A percentile compares a stretch with the other conserved stretches of the same genome.
phyloP scores from a whole-genome alignment of 2,329 filamentous ascomycete species.

The Exophiala bonariae region DNA sequence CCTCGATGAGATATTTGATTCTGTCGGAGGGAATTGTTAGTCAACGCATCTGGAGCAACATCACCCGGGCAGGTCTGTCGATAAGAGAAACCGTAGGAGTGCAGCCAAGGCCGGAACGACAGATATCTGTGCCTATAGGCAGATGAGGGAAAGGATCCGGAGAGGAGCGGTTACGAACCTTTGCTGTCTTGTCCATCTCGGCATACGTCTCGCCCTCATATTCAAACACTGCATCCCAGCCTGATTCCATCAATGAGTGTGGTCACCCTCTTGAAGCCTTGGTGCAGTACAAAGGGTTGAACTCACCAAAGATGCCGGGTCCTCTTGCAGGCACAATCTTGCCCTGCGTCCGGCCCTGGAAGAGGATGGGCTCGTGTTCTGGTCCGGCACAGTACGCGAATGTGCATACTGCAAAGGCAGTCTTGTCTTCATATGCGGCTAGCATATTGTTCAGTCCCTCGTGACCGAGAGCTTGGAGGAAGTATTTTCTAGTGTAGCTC shows the following conservation, averaged over 20 bases:
- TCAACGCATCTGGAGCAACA: not conserved
- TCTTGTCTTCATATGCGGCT: conserved; percentile 84
- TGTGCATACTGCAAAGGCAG: conserved; percentile 89
- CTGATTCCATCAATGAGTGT: conserved; percentile 46
- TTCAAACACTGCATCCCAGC: conserved; percentile 97
- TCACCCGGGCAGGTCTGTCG: not conserved
- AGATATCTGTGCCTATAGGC: not conserved
- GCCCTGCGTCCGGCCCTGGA: conserved; percentile 86
- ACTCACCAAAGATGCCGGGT: conserved; percentile 75
- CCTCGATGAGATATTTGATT: conserved; percentile 91
- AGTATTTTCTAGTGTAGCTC: conserved; percentile 73
- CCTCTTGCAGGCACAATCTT: conserved; percentile 85
- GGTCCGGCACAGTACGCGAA: conserved; percentile 90
- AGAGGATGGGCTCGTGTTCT: conserved; percentile 78
- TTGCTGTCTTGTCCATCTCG: conserved; percentile 90
- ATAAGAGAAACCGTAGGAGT: not conserved
- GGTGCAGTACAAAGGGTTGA: not conserved
- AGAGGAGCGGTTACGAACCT: conserved; percentile 58
- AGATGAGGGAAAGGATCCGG: not conserved
- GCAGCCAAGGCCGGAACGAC: not conserved
- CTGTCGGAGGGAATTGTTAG: conserved; percentile 31
- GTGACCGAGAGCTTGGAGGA: conserved; percentile 79
- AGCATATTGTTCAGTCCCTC: conserved; percentile 87
- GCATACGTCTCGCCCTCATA: conserved; percentile 90
- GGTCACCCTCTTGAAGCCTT: too few species aligned